Evolutionary conservation across 805 yeast species (phyloP), one percentile per base, ranked within the genome.

Genomic region (Novakomyces olei): DNA sequence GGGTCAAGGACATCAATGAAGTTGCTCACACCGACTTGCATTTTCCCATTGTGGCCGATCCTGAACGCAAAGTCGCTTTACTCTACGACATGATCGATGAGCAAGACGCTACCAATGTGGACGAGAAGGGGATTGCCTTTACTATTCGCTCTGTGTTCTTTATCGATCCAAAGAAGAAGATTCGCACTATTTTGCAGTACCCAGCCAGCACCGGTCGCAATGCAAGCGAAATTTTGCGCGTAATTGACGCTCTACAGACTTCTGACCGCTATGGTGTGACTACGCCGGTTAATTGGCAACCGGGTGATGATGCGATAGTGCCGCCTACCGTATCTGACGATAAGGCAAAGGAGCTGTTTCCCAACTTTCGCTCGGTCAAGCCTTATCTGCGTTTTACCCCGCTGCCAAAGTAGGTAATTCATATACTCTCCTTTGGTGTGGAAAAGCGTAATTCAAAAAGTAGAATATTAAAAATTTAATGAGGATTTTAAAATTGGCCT

Each of bases 191-290:
- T 40, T 60, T 81, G 63, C 63, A 92, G 18, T 81, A 81, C 65
- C 95, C 95, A 36, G 91, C 94, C 42, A 75, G 92, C 30, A 72
- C 78, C 40, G 95, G 95, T 53, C 76, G 95, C 67, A 81, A 83
- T 72, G 70, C 92, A 39, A 72, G 81, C 36, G 95, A 81, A 63
- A 91, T 81, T 34, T 64, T 81, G 51, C 73, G 95, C 62, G 92
- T 77, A 36, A 58, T 81, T 44, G 95, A 81, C 59, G 76, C 93
- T 37, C 64, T 81, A 51, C 94, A 81, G 63, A 60, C 70, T 41
- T 78, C 80, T 45, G 95, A 81, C 60, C 69, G 70, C 55, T 63
- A 74, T 62, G 78, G 91, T 51, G 68, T 81, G 47, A 85, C 83
- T 42, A 83, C 95, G 36, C 93, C 93, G 43, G 76, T 83, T 54